These are phyloP conservation scores for Populus pruinosa DNA, from an alignment of 345 rosid genomes.

Conservation along the genomic window DNA sequence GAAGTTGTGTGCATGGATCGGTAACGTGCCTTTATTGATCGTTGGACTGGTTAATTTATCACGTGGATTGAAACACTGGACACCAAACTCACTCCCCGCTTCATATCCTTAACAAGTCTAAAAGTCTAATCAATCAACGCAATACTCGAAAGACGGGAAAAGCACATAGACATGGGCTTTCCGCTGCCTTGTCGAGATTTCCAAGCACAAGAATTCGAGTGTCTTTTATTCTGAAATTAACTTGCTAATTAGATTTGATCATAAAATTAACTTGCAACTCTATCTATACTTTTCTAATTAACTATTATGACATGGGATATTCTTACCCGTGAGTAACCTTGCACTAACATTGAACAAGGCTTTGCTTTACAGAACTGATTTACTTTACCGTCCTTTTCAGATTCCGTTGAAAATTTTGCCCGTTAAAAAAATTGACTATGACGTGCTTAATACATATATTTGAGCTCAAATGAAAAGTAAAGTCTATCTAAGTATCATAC, in stretches of 20 bases:
- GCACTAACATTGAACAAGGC: neutral
- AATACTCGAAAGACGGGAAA: neutral
- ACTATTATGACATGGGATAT: too few species aligned
- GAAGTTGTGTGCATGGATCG: neutral
- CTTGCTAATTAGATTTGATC: neutral
- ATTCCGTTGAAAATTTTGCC: neutral
- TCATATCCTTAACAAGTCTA: neutral
- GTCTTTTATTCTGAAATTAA: neutral
- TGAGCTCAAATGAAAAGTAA: too few species aligned
- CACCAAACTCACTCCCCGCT: neutral
- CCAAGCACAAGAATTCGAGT: neutral
- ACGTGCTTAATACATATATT: too few species aligned
- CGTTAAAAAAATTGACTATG: too few species aligned
- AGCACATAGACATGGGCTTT: neutral
- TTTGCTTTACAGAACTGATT: neutral
- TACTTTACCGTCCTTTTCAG: neutral
- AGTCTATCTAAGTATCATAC: too few species aligned
- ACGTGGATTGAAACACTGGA: neutral
- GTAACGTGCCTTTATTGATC: neutral
- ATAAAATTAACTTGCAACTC: neutral
- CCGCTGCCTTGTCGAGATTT: neutral
- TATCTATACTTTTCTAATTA: too few species aligned
- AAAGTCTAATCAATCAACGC: neutral
- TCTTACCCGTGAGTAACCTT: neutral
- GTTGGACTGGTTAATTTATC: neutral